phyloP scores from a whole-genome alignment of 306 rosid genomes.

The Pyrus communis region DNA sequence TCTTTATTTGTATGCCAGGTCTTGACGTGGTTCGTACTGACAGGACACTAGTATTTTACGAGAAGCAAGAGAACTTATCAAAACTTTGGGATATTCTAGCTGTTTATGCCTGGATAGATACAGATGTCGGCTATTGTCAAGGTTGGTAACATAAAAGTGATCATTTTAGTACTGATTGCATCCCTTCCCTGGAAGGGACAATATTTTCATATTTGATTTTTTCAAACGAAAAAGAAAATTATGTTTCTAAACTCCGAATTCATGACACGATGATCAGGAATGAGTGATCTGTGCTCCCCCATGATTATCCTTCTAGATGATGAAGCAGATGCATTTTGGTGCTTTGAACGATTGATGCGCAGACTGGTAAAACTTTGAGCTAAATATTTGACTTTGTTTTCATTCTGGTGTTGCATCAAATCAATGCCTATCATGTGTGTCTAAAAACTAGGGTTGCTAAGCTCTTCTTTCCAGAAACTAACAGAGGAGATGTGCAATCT shows the following conservation, averaged over 20 bases:
- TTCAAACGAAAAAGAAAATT: neutral
- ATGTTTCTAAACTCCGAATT: slow-evolving; percentile 18
- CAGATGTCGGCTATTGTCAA: slow-evolving; percentile 93
- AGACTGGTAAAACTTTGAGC: slow-evolving; percentile 61
- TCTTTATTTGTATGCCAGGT: slow-evolving; percentile 45
- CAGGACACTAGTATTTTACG: slow-evolving; percentile 89
- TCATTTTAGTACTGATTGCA: neutral
- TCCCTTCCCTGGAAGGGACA: neutral
- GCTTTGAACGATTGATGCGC: slow-evolving; percentile 98
- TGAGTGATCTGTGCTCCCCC: slow-evolving; percentile 99
- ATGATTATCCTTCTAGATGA: slow-evolving; percentile 92
- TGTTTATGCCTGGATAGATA: slow-evolving; percentile 94
- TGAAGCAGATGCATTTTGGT: slow-evolving; percentile 99
- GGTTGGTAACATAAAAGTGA: slow-evolving; percentile 37
- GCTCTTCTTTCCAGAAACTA: neutral
- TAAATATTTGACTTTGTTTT: neutral
- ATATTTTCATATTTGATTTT: neutral
- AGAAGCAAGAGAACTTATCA: slow-evolving; percentile 78
- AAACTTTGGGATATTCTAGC: slow-evolving; percentile 98
- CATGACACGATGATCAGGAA: slow-evolving; percentile 55
- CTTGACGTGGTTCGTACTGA: slow-evolving; percentile 98
- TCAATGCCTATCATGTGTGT: neutral
- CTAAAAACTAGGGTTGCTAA: neutral
- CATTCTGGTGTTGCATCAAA: neutral
- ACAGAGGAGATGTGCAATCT: neutral